Percentiles rank a stretch among this genome's conserved stretches.
Evolutionary conservation across 192 early-diverging fungal species (phyloP).

Genomic region (Backusella tarrabulga): DNA sequence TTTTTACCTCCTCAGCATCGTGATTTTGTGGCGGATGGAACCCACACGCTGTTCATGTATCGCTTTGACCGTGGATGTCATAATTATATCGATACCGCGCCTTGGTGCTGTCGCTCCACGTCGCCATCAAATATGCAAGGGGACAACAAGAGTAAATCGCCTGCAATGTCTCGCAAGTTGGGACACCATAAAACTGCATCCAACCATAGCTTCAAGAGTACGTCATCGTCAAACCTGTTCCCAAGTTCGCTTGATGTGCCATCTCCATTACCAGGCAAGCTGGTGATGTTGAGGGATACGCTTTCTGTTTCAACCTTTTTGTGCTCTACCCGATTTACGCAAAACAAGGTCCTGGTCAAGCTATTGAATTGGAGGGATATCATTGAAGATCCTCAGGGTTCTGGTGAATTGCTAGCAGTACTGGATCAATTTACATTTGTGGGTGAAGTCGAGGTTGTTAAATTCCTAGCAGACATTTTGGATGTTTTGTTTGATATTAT

Average conservation of each 20-base stretch:
- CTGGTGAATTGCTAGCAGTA: slow-evolving; percentile 36
- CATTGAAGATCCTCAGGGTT: slow-evolving; percentile 8
- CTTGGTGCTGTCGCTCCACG: slow-evolving; percentile 39
- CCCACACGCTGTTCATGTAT: slow-evolving; percentile 59
- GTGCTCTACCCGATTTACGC: slow-evolving; percentile 66
- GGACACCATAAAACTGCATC: slow-evolving; percentile 11
- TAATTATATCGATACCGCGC: slow-evolving; percentile 49
- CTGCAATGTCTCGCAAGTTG: neutral
- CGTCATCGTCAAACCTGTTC: neutral
- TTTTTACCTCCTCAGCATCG: slow-evolving; percentile 48
- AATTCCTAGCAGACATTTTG: slow-evolving; percentile 63
- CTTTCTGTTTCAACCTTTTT: slow-evolving; percentile 55
- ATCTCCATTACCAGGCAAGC: slow-evolving; percentile 1
- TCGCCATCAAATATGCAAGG: slow-evolving; percentile 27
- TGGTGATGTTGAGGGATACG: slow-evolving; percentile 39
- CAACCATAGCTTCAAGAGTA: slow-evolving; percentile 18
- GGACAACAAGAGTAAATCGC: slow-evolving; percentile 9
- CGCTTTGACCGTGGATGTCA: slow-evolving; percentile 52
- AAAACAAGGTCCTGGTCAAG: slow-evolving; percentile 60
- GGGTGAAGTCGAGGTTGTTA: slow-evolving; percentile 66
- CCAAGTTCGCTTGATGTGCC: neutral
- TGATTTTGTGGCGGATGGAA: slow-evolving; percentile 59
- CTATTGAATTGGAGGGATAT: slow-evolving; percentile 61
- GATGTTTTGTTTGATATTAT: slow-evolving; percentile 63
- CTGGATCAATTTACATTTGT: slow-evolving; percentile 55